Evolutionary conservation across 768 basidiomycete species (phyloP), one percentile per base, ranked within the genome.

Genomic region (Mycena capillaripes): DNA sequence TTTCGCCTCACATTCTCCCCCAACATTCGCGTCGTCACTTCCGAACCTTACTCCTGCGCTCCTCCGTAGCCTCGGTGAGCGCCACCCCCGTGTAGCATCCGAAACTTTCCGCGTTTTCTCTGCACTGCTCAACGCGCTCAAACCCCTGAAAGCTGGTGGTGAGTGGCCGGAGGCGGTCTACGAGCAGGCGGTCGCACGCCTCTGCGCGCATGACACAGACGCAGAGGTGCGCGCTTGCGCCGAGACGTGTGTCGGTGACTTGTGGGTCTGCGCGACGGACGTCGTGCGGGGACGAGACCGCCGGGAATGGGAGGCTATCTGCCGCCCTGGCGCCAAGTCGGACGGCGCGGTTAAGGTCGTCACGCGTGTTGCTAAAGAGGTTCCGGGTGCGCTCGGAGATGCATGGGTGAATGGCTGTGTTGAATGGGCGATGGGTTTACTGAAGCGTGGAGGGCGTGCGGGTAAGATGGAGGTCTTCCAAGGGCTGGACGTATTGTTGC

Each of bases 91-190:
- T 70, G 89, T 98, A 70, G 93, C 91, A 7, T 92, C 96, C 3
- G 96, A 97, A 77, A 89, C 96, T 0, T 96, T 99, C 88, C 90
- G 91, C 42, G 93, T 92, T 2, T 96, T 95, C 76, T 95, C 96
- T 2, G 88, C 96, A 2, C 84, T 99, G 9, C 86, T 98, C 34
- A 91, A 89, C 72, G 88, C 94, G 3, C 83, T 93, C 44, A 91
- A 93, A 57, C 95, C 95, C 1, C 81, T 93, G 56, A 90, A 90
- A 73, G 57, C 63, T 21, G 78, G 85, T 66, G 83, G 81, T 8
- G 89, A 90, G 19, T 96, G 95, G 95, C 81, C 90, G 6, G 90
- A 94, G 65, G 77, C 84, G 12, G 86, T 98, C 4, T 98, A 97
- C 80, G 84, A 89, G 10, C 92, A 95, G 72, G 92, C 95, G 12